Base-by-base conservation (phyloP, 2,329 filamentous ascomycete genomes). In the Macrophomina pseudophaseolina region DNA sequence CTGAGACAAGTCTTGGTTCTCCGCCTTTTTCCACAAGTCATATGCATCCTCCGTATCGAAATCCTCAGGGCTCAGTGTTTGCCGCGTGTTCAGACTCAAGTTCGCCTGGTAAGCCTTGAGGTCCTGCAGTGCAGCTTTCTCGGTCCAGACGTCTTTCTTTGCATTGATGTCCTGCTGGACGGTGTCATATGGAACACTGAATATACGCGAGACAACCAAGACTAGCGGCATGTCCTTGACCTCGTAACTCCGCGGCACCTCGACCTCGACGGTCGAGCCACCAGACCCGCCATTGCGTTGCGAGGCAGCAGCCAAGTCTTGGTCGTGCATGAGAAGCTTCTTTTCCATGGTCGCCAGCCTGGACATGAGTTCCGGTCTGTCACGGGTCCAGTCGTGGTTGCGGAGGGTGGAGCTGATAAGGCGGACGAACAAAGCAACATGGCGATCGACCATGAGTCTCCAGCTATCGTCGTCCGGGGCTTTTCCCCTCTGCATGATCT, bases 201-300 rank as follows among this genome's bases (percentile, higher is more conserved):
- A 99, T 69, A 97, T 91, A 72, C 86, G 90, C 60, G 91, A 91
- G 32, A 99, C 94, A 42, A 90, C 87, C 76, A 95, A 90, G 33
- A 97, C 95, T 80, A 97, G 86, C 44, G 90, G 90, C 95, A 99
- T 99, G 76, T 99, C 95, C 79, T 95, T 97, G 75, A 98, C 90
- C 78, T 97, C 92, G 78, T 97, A 92, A 74, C 89, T 95, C 67
- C 96, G 82, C 11, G 94, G 93, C 2, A 93, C 87, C 66, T 91
- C 85, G 28, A 94, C 91, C 77, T 97, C 94, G 69, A 95, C 85
- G 8, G 90, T 91, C 56, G 87, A 87, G 42, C 88, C 80, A 14
- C 88, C 84, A 72, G 80, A 83, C 54, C 84, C 83, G 64, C 86
- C 84, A 72, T 87, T 85, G 56, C 84, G 84, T 58, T 85, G 81